A percentile compares a stretch with the other conserved stretches of the same genome.
Conservation (phyloP, 2,329 filamentous ascomycete genomes). For the Aaosphaeria pasadenensis region DNA sequence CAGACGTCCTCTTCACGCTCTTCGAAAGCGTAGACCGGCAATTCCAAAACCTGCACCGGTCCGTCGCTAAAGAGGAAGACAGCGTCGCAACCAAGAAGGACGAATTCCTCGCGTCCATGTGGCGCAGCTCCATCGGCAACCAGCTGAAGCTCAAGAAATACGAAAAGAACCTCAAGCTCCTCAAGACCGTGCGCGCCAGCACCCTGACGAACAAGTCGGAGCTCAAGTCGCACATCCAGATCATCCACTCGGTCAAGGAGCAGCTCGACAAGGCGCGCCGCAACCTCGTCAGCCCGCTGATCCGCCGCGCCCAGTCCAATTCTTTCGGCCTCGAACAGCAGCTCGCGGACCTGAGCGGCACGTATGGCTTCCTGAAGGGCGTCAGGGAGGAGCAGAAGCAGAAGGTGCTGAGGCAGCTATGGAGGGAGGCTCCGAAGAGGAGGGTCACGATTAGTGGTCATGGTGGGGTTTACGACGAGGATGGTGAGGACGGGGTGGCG, state of each 20-base stretch:
- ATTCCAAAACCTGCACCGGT: conserved; percentile 83
- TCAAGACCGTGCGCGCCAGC: conserved; percentile 74
- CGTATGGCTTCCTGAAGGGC: conserved; percentile 71
- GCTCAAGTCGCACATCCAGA: conserved; percentile 81
- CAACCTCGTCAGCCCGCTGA: conserved; percentile 80
- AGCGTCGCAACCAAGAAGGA: conserved; percentile 76
- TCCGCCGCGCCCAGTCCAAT: conserved; percentile 65
- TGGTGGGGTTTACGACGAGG: conserved; percentile 7
- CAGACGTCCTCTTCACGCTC: conserved; percentile 76
- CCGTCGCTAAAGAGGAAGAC: conserved; percentile 78
- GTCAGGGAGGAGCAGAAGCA: conserved; percentile 78
- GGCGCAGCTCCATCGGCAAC: conserved; percentile 81
- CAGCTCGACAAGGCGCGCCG: conserved; percentile 81
- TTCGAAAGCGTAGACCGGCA: conserved; percentile 90
- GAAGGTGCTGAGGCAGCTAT: conserved; percentile 77
- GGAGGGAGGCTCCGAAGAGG: conserved; percentile 26
- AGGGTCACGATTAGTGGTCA: conserved; percentile 19
- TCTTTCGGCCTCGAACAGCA: conserved; percentile 79
- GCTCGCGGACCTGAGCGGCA: conserved; percentile 76
- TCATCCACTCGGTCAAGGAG: conserved; percentile 78
- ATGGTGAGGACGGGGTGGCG: conserved; percentile 5
- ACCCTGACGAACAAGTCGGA: conserved; percentile 86
- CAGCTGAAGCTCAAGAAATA: conserved; percentile 79
- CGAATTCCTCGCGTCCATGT: conserved; percentile 79
- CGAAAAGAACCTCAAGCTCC: conserved; percentile 80